These are phyloP conservation scores for Cryphonectria nitschkei DNA, from an alignment of 2,329 filamentous ascomycete species.

Conservation along the genomic window DNA sequence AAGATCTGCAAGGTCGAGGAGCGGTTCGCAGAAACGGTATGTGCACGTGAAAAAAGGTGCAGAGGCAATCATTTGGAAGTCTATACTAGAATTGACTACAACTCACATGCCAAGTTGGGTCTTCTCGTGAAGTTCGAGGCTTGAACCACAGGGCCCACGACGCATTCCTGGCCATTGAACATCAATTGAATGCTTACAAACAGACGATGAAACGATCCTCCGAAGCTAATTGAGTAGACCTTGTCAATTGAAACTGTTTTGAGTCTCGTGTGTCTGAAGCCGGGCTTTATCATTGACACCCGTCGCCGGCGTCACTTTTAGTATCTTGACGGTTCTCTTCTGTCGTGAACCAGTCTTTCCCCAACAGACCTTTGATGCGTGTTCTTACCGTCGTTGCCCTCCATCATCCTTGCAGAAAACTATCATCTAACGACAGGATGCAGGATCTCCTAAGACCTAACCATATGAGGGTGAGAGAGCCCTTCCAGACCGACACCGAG, in stretches of 20 bases:
- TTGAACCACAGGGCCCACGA: neutral
- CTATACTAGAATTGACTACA: too few relatives aligned
- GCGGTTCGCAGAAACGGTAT: neutral
- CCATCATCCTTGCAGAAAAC: neutral
- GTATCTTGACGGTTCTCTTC: neutral
- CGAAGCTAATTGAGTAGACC: neutral
- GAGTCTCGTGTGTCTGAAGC: neutral
- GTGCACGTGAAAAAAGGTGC: neutral
- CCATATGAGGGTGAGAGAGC: neutral
- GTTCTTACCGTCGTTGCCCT: neutral
- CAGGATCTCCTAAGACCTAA: neutral
- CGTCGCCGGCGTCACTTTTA: neutral
- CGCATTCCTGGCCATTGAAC: neutral
- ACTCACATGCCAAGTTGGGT: neutral
- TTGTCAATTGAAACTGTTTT: neutral
- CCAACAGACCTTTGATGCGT: neutral
- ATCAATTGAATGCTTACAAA: neutral
- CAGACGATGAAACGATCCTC: neutral
- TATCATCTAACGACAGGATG: neutral
- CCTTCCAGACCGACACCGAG: neutral
- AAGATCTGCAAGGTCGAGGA: neutral
- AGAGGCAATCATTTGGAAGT: neutral
- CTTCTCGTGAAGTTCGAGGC: neutral
- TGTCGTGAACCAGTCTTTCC: too few relatives aligned
- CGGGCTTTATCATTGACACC: neutral